A percentile compares a stretch with the other conserved stretches of the same genome.
phyloP scores from a whole-genome alignment of 805 yeast genomes.

The Candida sphagnicola region DNA sequence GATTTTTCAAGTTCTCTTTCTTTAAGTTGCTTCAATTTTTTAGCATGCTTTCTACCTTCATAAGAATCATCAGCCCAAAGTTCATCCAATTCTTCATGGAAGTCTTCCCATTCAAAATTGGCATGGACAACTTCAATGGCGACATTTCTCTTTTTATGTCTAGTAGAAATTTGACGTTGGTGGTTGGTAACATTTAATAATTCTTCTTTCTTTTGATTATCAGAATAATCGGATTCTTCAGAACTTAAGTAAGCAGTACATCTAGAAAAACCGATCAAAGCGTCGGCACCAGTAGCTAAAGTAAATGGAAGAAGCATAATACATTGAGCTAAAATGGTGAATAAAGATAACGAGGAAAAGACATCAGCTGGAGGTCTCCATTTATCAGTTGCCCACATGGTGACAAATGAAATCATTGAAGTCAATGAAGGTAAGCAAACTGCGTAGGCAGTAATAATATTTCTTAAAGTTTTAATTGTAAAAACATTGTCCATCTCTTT shows the following conservation, averaged over 20 bases:
- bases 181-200: conserved; percentile 2
- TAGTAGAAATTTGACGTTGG: not conserved
- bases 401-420: conserved; percentile 43
- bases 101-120: conserved; percentile 29
- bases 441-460: conserved; percentile 41
- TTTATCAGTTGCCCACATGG: conserved; percentile 43
- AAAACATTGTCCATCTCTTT: conserved; percentile 38
- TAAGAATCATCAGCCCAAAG: conserved; percentile 19
- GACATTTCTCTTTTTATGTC: not conserved
- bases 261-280: conserved; percentile 35
- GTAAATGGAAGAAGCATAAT: conserved; percentile 42
- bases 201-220: conserved; percentile 7
- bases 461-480: conserved; percentile 39
- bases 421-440: conserved; percentile 40
- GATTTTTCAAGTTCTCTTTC: conserved; percentile 2
- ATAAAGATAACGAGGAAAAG: conserved; percentile 41
- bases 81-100: conserved; percentile 19
- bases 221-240: conserved; percentile 18
- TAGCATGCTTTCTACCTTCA: conserved; percentile 10
- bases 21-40: conserved; percentile 10
- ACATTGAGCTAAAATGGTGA: conserved; percentile 40
- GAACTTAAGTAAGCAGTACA: conserved; percentile 22
- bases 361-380: conserved; percentile 34
- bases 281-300: conserved; percentile 43
- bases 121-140: conserved; percentile 22